Base-by-base conservation (phyloP, 2,329 filamentous ascomycete genomes). In the Thelonectria olida region DNA sequence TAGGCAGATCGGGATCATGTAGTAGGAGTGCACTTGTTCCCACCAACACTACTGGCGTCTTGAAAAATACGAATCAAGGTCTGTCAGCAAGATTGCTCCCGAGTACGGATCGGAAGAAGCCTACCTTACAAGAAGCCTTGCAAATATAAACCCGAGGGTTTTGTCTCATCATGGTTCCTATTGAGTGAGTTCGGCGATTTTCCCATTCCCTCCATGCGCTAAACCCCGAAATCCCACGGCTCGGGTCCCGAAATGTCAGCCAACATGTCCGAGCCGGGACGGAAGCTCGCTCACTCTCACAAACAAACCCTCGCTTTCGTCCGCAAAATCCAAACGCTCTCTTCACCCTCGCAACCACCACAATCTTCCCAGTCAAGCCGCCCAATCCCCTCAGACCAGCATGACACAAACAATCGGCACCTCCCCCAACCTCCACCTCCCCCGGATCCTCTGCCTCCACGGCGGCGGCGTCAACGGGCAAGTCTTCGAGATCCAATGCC, bases 361-460 rank as follows among this genome's bases (percentile, higher is more conserved):
- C n/a, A 19, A 39, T n/a, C n/a, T n/a, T n/a, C n/a, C n/a, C n/a
- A n/a, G n/a, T n/a, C 31, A 19, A 70, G 64, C 67, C 68, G n/a
- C 66, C 69, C 28, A 8, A 10, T 34, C 31, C 5, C 7, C 9
- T 34, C 31, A 2, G 10, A 5, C 13, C 7, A 34, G 2, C 13
- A 63, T 64, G 20, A 56, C 44, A n/a, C 42, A 25, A 19, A 36
- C 25, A 34, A 48, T 41, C 54, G 36, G 27, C n/a, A 20, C 52
- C 12, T 36, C 62, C 15, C 58, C 64, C 12, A 61, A 63, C 12
- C 70, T 72, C 15, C 54, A 66, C 60, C 79, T 83, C 25, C 90
- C 90, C 3, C 88, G 91, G 61, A 87, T 94, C 67, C 88, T 94
- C 67, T 93, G 90, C 77, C 87, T 94, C n/a, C 91, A 94, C 75